Conservation (phyloP, 2,329 filamentous ascomycete species). For the Hypoxylon sp. region DNA sequence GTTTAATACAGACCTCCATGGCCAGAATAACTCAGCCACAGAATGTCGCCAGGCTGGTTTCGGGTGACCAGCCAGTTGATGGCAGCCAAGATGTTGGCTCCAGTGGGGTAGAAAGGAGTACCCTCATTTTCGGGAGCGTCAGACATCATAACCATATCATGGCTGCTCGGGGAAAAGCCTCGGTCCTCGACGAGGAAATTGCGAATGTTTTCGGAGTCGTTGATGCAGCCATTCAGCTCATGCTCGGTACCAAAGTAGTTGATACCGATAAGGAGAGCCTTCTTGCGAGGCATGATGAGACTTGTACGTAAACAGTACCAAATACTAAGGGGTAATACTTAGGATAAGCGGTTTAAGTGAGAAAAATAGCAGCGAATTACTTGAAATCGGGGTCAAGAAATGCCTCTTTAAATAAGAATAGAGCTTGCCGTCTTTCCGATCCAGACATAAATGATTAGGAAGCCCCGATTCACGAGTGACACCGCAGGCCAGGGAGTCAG, state of each 20-base stretch:
- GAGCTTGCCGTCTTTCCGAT: slow-evolving; percentile 8
- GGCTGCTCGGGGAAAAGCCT: slow-evolving; percentile 51
- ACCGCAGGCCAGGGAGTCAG: slow-evolving; percentile 5
- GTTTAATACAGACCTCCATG: slow-evolving; percentile 60
- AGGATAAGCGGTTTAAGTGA: neutral
- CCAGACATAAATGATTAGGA: neutral
- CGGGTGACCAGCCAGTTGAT: slow-evolving; percentile 68
- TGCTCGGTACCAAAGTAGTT: slow-evolving; percentile 45
- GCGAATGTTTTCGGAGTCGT: slow-evolving; percentile 54
- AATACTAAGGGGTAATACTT: neutral
- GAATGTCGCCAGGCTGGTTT: slow-evolving; percentile 62
- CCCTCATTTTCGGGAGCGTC: slow-evolving; percentile 52
- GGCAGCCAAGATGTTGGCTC: slow-evolving; percentile 58
- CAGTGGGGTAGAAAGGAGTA: slow-evolving; percentile 52
- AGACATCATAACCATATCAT: slow-evolving; percentile 55
- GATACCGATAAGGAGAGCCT: slow-evolving; percentile 52
- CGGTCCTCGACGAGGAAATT: slow-evolving; percentile 55
- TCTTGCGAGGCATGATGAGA: slow-evolving; percentile 49
- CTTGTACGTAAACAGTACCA: neutral
- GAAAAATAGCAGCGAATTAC: neutral
- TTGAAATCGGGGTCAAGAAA: neutral
- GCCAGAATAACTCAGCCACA: slow-evolving; percentile 70
- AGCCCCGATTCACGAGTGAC: slow-evolving; percentile 9
- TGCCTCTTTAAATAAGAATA: neutral
- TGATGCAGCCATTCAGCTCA: slow-evolving; percentile 48